These are phyloP conservation scores for Barnettozyma vustinii DNA, from an alignment of 805 yeast species.

Conservation along the genomic window DNA sequence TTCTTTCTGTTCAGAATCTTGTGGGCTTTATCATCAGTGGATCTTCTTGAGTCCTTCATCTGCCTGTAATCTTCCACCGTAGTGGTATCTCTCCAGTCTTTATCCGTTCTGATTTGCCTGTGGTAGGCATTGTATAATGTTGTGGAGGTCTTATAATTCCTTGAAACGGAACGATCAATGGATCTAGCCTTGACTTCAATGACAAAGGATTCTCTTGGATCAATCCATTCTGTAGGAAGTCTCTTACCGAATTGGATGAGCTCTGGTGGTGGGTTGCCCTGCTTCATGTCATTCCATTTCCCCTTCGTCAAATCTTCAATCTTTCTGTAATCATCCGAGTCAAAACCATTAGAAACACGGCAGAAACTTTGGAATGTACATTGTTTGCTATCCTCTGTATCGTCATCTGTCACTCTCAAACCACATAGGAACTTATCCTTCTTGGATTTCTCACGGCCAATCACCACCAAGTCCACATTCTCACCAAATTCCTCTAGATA, in stretches of 20 bases:
- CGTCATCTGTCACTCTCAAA: slow-evolving; percentile 40
- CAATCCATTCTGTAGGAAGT: slow-evolving; percentile 70
- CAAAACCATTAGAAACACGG: slow-evolving; percentile 80
- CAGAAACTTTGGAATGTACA: slow-evolving; percentile 60
- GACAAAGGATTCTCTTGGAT: slow-evolving; percentile 72
- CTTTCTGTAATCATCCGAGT: slow-evolving; percentile 51
- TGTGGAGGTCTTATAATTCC: slow-evolving; percentile 54
- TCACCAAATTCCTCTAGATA: slow-evolving; percentile 84
- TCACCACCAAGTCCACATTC: slow-evolving; percentile 69
- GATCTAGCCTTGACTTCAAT: slow-evolving; percentile 81
- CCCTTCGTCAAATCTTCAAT: slow-evolving; percentile 54
- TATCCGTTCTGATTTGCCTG: slow-evolving; percentile 62
- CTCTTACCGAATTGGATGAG: slow-evolving; percentile 51
- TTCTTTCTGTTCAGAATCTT: slow-evolving; percentile 26
- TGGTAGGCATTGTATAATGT: slow-evolving; percentile 79
- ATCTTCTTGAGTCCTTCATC: slow-evolving; percentile 24
- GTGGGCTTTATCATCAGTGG: slow-evolving; percentile 19
- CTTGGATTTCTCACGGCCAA: slow-evolving; percentile 71
- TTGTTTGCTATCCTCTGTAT: slow-evolving; percentile 14
- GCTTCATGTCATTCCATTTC: slow-evolving; percentile 49
- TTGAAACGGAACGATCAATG: slow-evolving; percentile 43
- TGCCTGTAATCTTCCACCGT: slow-evolving; percentile 49
- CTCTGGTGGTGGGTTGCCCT: slow-evolving; percentile 35
- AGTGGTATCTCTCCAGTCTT: slow-evolving; percentile 49
- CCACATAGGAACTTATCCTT: slow-evolving; percentile 75